phyloP scores from a whole-genome alignment of 495 filamentous ascomycete species.

The Neurospora sp. region DNA sequence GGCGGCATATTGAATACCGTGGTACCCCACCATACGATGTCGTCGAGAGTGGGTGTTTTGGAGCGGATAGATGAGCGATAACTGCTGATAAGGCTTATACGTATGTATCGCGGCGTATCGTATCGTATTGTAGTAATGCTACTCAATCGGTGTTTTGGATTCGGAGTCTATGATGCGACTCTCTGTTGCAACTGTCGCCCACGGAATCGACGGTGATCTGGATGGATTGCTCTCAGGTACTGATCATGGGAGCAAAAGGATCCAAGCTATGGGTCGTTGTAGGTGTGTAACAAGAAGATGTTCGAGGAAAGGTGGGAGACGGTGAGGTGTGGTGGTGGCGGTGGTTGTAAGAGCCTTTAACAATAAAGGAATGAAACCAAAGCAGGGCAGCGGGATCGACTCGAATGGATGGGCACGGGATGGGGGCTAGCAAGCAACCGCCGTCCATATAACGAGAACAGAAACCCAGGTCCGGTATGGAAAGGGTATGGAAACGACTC shows the following conservation, averaged over 20 bases:
- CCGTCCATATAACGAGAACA: background rate
- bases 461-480: background rate
- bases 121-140: background rate
- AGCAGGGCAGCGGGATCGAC: constrained; percentile 17
- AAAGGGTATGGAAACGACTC: constrained; percentile 4
- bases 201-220: background rate
- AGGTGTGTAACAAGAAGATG: constrained; percentile 38
- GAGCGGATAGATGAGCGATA: constrained; percentile 22
- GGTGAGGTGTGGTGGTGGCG: constrained; percentile 8
- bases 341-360: background rate
- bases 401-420: constrained; percentile 26
- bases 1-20: constrained; percentile 66
- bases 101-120: background rate
- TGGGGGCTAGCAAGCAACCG: constrained; percentile 14
- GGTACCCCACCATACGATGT: constrained; percentile 43
- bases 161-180: background rate
- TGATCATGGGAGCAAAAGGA: constrained; percentile 5
- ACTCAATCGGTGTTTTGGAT: constrained; percentile 25
- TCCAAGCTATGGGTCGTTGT: constrained; percentile 12
- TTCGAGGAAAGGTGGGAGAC: constrained; percentile 29
- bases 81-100: constrained; percentile 23
- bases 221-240: background rate
- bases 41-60: constrained; percentile 2
- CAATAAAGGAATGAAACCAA: constrained; percentile 11
- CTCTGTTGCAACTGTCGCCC: background rate